Evolutionary conservation across 352 stramenopile species (phyloP), one percentile per base, ranked within the genome.

Genomic region (Pythium volutum): DNA sequence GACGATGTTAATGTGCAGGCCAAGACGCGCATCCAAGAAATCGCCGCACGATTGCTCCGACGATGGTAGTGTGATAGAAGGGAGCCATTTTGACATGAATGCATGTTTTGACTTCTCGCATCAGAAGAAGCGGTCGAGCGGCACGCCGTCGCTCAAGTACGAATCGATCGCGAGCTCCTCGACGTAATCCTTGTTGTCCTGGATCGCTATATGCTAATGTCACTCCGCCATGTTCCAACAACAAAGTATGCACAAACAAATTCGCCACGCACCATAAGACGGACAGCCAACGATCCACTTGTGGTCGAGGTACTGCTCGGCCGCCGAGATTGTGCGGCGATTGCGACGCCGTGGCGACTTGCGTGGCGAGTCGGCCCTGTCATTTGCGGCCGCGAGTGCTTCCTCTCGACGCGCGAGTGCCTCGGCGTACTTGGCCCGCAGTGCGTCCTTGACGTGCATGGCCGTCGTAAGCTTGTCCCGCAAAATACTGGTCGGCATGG

Each of bases 101-200:
- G 38, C 15, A 3, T 10, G 27, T 50, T 50, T 26, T 50, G 8
- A 33, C 3, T 9, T 20, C 12, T 22, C 8, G n/a, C n/a, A n/a
- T 39, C 47, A 89, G 29, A 93, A 85, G 51, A 91, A 83, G 14
- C 81, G 64, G 52, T 90, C 76, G 16, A 89, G 67, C 25, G 79
- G 64, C 55, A 88, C 77, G 41, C 76, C 62, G 39, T 81, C 71
- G 18, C 77, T 87, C 16, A 93, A 63, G 33, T 89, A 76, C 52
- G 83, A 90, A 64, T 93, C 79, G 47, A 89, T 89, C 34, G 79
- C 83, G 25, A 93, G 73, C 33, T 87, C 74, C 9, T 84, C 77
- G 25, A 91, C 74, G 67, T 91, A 91, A 51, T 89, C 76, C 49
- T 89, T 90, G 70, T 93, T 93, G 74, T 93, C 79, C 23, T 69